phyloP scores from a whole-genome alignment of 2,329 filamentous ascomycete genomes.

The Ophiostoma sp. region DNA sequence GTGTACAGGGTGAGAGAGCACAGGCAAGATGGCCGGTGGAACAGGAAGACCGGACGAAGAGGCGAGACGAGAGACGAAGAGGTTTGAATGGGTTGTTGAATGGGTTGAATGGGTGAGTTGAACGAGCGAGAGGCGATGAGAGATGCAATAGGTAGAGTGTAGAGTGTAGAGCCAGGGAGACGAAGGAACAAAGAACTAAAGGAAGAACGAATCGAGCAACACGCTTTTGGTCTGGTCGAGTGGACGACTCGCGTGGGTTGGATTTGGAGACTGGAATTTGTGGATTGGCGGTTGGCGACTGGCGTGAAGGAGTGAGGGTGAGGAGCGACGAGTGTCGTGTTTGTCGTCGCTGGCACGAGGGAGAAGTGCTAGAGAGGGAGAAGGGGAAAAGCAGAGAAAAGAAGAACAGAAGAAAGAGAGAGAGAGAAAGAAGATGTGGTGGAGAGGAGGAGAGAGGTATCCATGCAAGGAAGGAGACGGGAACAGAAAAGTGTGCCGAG shows the following conservation, averaged over 20 bases:
- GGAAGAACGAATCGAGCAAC: constrained; percentile 10
- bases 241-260: constrained; percentile 3
- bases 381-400: background rate
- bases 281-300: constrained; percentile 11
- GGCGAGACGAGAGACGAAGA: background rate
- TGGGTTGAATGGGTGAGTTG: background rate
- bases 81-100: background rate
- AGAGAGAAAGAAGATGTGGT: background rate
- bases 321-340: background rate
- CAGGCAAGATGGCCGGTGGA: constrained; percentile 9
- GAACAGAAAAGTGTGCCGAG: background rate
- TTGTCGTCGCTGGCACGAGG: constrained; percentile 11
- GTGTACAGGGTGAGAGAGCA: background rate
- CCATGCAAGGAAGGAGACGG: background rate
- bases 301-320: background rate
- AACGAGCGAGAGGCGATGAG: background rate
- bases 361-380: background rate
- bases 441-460: background rate
- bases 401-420: background rate
- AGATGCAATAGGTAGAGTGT: too few species aligned
- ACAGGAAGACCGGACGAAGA: constrained; percentile 15
- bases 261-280: constrained; percentile 13
- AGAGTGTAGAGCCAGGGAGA: background rate
- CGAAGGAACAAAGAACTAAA: background rate
- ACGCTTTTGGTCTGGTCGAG: background rate